Percentiles rank a stretch among this genome's conserved stretches.
Evolutionary conservation across 2,329 filamentous ascomycete species (phyloP).

Genomic region (Fusarium nematophilum): DNA sequence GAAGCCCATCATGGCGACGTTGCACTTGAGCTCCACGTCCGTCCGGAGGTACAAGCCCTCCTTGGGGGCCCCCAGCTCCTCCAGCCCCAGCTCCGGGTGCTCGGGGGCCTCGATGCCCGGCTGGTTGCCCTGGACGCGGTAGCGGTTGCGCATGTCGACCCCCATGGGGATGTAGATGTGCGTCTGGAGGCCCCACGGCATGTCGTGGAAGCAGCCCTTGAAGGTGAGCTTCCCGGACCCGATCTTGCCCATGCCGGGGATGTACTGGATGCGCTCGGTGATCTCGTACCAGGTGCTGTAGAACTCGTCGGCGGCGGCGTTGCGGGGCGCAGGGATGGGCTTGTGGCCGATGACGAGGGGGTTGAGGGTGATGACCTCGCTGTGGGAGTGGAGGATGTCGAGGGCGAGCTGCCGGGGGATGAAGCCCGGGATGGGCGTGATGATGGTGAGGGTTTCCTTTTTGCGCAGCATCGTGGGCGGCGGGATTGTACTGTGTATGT

Average conservation of each 20-base stretch:
- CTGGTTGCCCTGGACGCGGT: conserved; percentile 76
- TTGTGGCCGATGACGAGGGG: conserved; percentile 74
- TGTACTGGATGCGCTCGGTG: conserved; percentile 73
- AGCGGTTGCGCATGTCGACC: conserved; percentile 75
- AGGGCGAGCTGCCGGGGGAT: conserved; percentile 78
- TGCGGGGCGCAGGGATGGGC: conserved; percentile 73
- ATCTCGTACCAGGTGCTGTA: conserved; percentile 83
- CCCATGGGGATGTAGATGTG: conserved; percentile 77
- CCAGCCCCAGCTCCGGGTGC: conserved; percentile 69
- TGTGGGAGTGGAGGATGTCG: conserved; percentile 77
- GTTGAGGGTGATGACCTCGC: conserved; percentile 77
- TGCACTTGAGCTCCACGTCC: conserved; percentile 78
- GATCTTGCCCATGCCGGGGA: conserved; percentile 73
- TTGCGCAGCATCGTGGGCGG: conserved; percentile 65
- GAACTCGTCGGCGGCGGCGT: conserved; percentile 76
- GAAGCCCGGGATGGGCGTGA: conserved; percentile 76
- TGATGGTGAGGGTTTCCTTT: conserved; percentile 74
- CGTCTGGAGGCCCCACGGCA: conserved; percentile 78
- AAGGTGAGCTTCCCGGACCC: conserved; percentile 75
- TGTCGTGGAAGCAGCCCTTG: conserved; percentile 78
- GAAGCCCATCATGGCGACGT: conserved; percentile 71
- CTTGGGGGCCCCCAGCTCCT: conserved; percentile 67
- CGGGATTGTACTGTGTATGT: neutral
- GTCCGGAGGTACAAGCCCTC: conserved; percentile 76
- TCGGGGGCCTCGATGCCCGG: conserved; percentile 72